These are phyloP conservation scores for Aspergillus ostianus DNA, from an alignment of 495 filamentous ascomycete species.

Conservation along the genomic window DNA sequence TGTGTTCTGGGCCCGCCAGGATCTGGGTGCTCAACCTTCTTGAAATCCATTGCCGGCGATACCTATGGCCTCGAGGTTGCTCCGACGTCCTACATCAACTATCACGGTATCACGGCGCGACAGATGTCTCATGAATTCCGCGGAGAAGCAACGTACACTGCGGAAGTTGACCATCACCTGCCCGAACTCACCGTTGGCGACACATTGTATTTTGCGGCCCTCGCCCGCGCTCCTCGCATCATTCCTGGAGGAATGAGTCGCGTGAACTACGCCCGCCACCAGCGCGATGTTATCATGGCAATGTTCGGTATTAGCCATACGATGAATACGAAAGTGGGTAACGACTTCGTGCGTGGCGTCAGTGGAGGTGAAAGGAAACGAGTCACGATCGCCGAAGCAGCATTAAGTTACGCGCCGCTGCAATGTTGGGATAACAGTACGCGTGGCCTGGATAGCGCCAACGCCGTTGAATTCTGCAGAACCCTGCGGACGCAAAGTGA, in stretches of 20 bases:
- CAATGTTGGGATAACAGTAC: constrained; percentile 82
- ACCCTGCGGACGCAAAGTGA: constrained; percentile 67
- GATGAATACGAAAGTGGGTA: constrained; percentile 68
- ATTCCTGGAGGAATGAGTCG: constrained; percentile 43
- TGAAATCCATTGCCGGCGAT: constrained; percentile 69
- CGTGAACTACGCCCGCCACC: constrained; percentile 44
- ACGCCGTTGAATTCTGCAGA: constrained; percentile 64
- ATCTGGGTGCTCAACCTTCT: constrained; percentile 65
- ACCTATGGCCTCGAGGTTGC: constrained; percentile 66
- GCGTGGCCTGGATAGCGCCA: constrained; percentile 73
- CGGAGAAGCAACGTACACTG: constrained; percentile 62
- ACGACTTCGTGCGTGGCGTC: constrained; percentile 69
- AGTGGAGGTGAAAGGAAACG: constrained; percentile 65
- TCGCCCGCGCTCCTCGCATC: constrained; percentile 44
- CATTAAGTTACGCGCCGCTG: constrained; percentile 39
- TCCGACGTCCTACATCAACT: constrained; percentile 57
- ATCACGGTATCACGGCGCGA: constrained; percentile 70
- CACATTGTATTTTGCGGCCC: constrained; percentile 59
- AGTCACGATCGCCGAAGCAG: constrained; percentile 16
- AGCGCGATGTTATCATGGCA: constrained; percentile 54
- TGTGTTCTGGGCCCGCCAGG: constrained; percentile 77
- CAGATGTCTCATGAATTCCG: constrained; percentile 63
- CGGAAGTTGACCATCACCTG: constrained; percentile 64
- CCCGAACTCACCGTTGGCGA: constrained; percentile 63
- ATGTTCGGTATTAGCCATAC: constrained; percentile 71